Evolutionary conservation across 441 rosid genomes (phyloP).

Genomic region (Metrosideros polymorpha): DNA sequence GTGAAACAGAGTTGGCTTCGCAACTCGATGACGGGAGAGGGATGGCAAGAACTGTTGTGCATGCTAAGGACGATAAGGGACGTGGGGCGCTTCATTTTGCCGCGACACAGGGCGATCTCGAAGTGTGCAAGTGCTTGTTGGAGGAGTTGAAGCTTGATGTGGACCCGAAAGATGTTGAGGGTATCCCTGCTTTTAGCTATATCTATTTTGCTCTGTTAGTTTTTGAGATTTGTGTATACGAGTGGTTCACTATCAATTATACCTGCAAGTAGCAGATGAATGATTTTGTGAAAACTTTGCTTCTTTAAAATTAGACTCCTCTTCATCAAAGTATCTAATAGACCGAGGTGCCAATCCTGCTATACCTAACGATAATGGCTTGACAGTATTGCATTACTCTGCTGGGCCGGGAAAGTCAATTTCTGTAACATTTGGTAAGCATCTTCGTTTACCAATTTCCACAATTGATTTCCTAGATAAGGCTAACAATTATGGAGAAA

Average conservation of each 20-base stretch:
- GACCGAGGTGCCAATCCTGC: slow-evolving; percentile 65
- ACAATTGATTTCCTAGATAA: neutral
- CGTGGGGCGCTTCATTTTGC: slow-evolving; percentile 94
- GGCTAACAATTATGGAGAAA: neutral
- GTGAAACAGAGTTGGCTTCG: slow-evolving; percentile 40
- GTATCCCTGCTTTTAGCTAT: slow-evolving; percentile 16
- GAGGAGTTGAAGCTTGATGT: slow-evolving; percentile 72
- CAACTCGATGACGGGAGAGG: slow-evolving; percentile 87
- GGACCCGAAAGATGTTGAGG: slow-evolving; percentile 67
- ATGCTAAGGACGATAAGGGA: slow-evolving; percentile 76
- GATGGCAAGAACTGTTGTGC: slow-evolving; percentile 49
- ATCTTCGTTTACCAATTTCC: neutral
- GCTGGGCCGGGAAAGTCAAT: slow-evolving; percentile 58
- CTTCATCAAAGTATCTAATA: slow-evolving; percentile 69
- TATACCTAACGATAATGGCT: slow-evolving; percentile 66
- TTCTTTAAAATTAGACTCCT: slow-evolving; percentile 66
- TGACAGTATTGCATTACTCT: slow-evolving; percentile 78
- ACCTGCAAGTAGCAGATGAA: neutral
- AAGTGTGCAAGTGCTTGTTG: slow-evolving; percentile 68
- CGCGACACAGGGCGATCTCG: slow-evolving; percentile 72
- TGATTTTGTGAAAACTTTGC: neutral
- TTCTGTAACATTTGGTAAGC: neutral
- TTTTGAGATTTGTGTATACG: neutral
- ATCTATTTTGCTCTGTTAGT: neutral
- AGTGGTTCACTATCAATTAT: neutral